Base-by-base conservation (phyloP, 345 rosid genomes). In the Gossypium turneri region DNA sequence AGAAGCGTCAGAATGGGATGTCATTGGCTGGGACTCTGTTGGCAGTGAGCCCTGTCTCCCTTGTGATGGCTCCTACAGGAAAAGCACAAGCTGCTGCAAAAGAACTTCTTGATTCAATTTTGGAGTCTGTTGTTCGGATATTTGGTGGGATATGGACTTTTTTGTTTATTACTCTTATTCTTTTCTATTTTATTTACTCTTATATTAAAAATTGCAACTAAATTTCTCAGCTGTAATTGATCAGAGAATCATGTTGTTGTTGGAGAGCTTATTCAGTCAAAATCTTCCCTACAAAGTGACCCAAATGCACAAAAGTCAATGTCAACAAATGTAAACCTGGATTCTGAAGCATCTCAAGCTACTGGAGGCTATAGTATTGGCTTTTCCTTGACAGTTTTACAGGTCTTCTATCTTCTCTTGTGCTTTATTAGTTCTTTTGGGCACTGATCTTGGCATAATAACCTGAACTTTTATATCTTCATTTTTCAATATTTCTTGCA, bases 291-390 rank as follows among this genome's bases (percentile, higher is more conserved):
- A 52, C 85, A 88, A 72, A 67, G 51, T 82, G 88, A 89, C 57
- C 82, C 85, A 78, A 93, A 87, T 81, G 84, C 89, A 58, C 94
- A 93, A 29, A 89, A 81, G 83, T 86, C 96, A 55, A 48, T 88
- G 80, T 70, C 87, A 78, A 75, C 83, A 17, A 91, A 89, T 79
- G 83, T 78, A 38, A 90, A 81, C 77, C 80, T 87, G 0, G 93
- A 91, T 81, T 84, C 97, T 77, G 97, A 94, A 73, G 85, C 85
- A 77, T 90, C 97, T 76, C 97, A 90, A 82, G 88, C 76, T 75
- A 90, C 97, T 70, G 99, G 99, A 79, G 99, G 97, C 78, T 95
- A 91, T 70, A 90, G 92, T 82, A 90, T 95, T 74, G 93, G 97
- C 66, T 90, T 89, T 81, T 90, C 98, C 59, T 87, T 95, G 89